These are phyloP conservation scores for Inonotus hispidus DNA, from an alignment of 1,284 basidiomycete genomes.

Conservation along the genomic window DNA sequence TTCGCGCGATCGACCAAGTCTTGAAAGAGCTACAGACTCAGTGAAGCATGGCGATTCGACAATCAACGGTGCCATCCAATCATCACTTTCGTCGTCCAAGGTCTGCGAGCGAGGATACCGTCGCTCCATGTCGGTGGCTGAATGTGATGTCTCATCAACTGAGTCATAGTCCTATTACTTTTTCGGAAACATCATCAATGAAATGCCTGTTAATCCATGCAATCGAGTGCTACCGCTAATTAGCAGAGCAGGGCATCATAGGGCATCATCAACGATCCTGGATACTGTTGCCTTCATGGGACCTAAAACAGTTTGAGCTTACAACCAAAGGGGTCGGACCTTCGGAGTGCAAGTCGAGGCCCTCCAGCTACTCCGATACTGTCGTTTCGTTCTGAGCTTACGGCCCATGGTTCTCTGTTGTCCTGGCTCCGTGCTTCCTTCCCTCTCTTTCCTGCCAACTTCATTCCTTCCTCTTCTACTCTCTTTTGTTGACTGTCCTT, in stretches of 20 bases:
- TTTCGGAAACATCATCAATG: constrained; percentile 4
- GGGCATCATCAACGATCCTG: constrained; percentile 3
- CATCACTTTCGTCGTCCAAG: neutral
- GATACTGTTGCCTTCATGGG: constrained; percentile 3
- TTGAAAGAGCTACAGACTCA: no score
- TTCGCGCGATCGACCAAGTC: no score
- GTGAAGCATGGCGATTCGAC: no score
- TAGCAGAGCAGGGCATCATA: neutral
- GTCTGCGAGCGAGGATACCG: neutral
- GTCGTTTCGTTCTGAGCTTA: neutral
- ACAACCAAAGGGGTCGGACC: constrained; percentile 6
- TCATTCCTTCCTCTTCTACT: neutral
- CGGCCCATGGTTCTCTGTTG: neutral
- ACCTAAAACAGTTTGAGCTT: neutral
- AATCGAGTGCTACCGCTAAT: neutral
- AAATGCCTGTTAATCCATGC: neutral
- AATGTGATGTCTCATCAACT: neutral
- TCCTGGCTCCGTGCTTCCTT: neutral
- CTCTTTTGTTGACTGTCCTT: neutral
- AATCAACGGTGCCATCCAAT: no score
- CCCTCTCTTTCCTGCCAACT: neutral
- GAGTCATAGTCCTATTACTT: neutral
- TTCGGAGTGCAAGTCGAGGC: neutral
- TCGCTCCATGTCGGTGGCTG: neutral
- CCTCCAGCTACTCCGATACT: constrained; percentile 1